phyloP scores from a whole-genome alignment of 2,329 filamentous ascomycete genomes.

The Fusarium beomiforme region DNA sequence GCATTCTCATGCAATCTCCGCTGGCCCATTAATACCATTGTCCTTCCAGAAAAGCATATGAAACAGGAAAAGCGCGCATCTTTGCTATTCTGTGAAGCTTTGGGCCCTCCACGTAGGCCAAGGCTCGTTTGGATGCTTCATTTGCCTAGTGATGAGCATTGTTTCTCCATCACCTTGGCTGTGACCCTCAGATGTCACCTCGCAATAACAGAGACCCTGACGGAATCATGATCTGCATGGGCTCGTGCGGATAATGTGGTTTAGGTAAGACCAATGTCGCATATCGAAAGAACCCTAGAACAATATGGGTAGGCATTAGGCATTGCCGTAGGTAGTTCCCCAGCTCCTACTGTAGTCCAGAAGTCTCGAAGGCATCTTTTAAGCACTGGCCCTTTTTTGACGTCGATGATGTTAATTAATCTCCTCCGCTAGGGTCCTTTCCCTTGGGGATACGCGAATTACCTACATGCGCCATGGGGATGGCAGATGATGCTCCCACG shows the following conservation, averaged over 20 bases:
- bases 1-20: conserved; percentile 40
- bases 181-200: conserved; percentile 16
- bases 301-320: neutral
- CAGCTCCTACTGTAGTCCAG: neutral
- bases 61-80: conserved; percentile 9
- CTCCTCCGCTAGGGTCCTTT: conserved; percentile 22
- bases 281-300: neutral
- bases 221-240: conserved; percentile 16
- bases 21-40: conserved; percentile 23
- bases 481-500: conserved; percentile 27
- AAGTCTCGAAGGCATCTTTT: conserved; percentile 19
- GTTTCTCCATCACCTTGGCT: neutral
- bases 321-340: neutral
- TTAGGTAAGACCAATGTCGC: conserved; percentile 3
- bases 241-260: conserved; percentile 5
- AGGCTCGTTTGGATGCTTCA: conserved; percentile 7
- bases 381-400: conserved; percentile 19
- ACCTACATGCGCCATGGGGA: conserved; percentile 18
- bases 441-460: conserved; percentile 20
- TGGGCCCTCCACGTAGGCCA: neutral
- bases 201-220: conserved; percentile 6
- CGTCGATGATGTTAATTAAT: conserved; percentile 19
- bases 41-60: conserved; percentile 35
- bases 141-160: conserved; percentile 8
- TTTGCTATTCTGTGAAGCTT: conserved; percentile 3